Conservation (phyloP, 1,284 basidiomycete species). For the Microbotryum intermedium region DNA sequence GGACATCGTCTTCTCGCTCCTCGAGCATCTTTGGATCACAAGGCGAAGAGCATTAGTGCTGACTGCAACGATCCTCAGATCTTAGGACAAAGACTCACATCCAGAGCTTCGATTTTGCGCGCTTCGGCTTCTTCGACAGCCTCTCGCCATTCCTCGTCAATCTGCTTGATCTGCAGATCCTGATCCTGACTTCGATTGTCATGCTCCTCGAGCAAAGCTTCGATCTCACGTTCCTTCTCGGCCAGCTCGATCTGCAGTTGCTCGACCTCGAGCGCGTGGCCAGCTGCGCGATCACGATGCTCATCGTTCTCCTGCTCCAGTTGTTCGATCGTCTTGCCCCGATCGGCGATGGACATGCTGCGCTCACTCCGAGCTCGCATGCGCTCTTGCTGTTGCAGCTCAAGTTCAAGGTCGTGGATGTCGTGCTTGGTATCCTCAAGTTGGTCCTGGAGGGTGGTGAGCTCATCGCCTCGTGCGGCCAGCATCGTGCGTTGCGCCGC, state of each 20-base stretch:
- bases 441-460: constrained; percentile 34
- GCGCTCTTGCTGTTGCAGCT: constrained; percentile 27
- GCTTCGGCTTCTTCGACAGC: constrained; percentile 62
- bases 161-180: constrained; percentile 50
- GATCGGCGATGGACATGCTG: constrained; percentile 2
- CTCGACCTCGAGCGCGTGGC: constrained; percentile 66
- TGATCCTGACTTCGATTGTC: constrained; percentile 60
- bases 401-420: constrained; percentile 38
- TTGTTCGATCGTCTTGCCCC: constrained; percentile 29
- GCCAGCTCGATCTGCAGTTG: constrained; percentile 66
- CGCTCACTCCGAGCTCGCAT: not conserved
- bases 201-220: constrained; percentile 60
- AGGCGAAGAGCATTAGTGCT: not conserved
- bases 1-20: constrained; percentile 57
- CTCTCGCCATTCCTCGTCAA: constrained; percentile 66
- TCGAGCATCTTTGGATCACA: constrained; percentile 44
- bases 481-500: constrained; percentile 36
- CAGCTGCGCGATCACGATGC: constrained; percentile 63
- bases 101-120: constrained; percentile 64
- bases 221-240: constrained; percentile 71
- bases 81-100: constrained; percentile 46
- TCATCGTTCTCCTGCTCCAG: constrained; percentile 52
- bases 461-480: constrained; percentile 34
- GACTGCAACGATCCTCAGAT: not conserved
- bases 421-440: constrained; percentile 39